phyloP scores from a whole-genome alignment of 2,329 filamentous ascomycete species.

The Aspergillus intermedius region DNA sequence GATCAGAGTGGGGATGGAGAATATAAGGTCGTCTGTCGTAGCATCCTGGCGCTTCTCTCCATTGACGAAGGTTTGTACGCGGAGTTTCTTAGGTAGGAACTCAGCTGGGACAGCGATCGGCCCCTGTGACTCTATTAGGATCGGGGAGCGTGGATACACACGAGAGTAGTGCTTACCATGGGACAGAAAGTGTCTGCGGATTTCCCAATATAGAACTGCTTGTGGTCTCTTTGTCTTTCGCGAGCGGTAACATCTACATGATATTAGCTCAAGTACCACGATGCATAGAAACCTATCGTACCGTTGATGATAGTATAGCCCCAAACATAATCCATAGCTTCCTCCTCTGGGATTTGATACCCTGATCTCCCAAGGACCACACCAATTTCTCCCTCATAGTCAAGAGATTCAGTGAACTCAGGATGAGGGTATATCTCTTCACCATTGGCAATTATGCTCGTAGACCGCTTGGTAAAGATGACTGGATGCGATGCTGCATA shows the following conservation, averaged over 20 bases:
- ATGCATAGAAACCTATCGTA: background rate
- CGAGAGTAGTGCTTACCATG: constrained; percentile 23
- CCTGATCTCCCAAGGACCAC: constrained; percentile 49
- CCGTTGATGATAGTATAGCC: constrained; percentile 51
- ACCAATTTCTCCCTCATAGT: constrained; percentile 54
- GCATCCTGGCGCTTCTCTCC: constrained; percentile 46
- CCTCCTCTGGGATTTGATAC: constrained; percentile 35
- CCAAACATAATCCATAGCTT: constrained; percentile 50
- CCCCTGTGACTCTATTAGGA: constrained; percentile 22
- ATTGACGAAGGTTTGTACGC: constrained; percentile 44
- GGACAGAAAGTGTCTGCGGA: constrained; percentile 51
- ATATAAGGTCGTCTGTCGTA: constrained; percentile 46
- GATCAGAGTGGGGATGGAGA: constrained; percentile 43
- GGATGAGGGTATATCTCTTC: constrained; percentile 44
- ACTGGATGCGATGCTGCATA: constrained; percentile 44
- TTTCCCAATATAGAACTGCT: constrained; percentile 56
- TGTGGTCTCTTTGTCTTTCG: constrained; percentile 51
- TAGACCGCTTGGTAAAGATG: constrained; percentile 51
- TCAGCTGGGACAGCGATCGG: constrained; percentile 47
- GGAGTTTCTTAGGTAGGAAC: constrained; percentile 37
- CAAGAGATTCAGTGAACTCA: constrained; percentile 45
- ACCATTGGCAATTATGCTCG: constrained; percentile 46
- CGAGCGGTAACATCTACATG: constrained; percentile 46
- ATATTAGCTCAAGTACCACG: background rate
- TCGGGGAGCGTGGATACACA: no score